Evolutionary conservation across 2,329 filamentous ascomycete genomes (phyloP).

Genomic region (Colletotrichum australisinense): DNA sequence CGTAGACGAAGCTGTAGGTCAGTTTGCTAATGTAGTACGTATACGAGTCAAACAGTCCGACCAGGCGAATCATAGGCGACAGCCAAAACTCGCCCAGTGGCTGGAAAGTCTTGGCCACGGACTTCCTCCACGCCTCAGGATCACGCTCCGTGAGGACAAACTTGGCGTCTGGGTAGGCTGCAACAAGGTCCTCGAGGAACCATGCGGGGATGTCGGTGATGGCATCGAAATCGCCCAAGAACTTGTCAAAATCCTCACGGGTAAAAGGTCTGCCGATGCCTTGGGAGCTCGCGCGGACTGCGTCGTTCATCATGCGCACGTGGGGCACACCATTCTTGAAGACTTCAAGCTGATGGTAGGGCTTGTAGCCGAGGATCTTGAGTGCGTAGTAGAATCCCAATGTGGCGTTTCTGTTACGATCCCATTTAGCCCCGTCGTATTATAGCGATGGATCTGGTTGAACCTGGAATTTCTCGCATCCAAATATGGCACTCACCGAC

Average conservation of each 20-base stretch:
- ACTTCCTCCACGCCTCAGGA: constrained; percentile 46
- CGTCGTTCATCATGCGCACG: constrained; percentile 45
- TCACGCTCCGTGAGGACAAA: constrained; percentile 49
- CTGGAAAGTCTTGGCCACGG: constrained; percentile 41
- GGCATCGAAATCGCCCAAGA: constrained; percentile 50
- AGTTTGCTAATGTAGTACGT: constrained; percentile 17
- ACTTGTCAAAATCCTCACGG: constrained; percentile 52
- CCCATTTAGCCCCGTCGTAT: not conserved
- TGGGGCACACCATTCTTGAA: constrained; percentile 38
- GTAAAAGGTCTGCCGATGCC: constrained; percentile 44
- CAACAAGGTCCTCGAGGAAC: constrained; percentile 44
- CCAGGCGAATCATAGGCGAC: not conserved
- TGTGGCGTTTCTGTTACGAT: constrained; percentile 45
- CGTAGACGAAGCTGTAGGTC: not conserved
- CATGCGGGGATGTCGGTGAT: constrained; percentile 37
- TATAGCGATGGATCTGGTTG: too few relatives aligned
- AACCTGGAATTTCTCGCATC: too few relatives aligned
- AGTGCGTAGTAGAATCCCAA: constrained; percentile 48
- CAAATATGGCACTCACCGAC: constrained; percentile 42
- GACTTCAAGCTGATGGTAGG: constrained; percentile 50
- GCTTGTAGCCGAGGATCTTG: constrained; percentile 47
- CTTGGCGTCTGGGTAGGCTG: constrained; percentile 48
- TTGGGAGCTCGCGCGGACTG: constrained; percentile 42
- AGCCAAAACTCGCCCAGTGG: constrained; percentile 21
- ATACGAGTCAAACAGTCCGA: constrained; percentile 3